phyloP scores from a whole-genome alignment of 768 basidiomycete genomes.

The Lactarius hengduanensis region DNA sequence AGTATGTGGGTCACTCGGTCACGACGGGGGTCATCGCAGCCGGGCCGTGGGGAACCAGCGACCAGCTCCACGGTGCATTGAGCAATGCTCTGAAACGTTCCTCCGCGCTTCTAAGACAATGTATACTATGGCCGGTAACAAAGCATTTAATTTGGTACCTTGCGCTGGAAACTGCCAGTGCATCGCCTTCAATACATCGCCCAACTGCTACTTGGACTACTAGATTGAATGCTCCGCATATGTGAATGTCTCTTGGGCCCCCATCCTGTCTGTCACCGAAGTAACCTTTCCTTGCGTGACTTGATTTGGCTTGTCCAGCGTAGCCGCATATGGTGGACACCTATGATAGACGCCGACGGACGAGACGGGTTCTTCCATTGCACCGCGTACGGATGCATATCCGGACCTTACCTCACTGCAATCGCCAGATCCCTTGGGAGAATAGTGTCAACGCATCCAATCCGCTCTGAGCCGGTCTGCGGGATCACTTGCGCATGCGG shows the following conservation, averaged over 20 bases:
- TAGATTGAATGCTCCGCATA: slow-evolving; percentile 2
- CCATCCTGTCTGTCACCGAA: slow-evolving; percentile 2
- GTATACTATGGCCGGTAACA: background rate
- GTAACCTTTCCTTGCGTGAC: slow-evolving; percentile 17
- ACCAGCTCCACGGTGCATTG: slow-evolving; percentile 1
- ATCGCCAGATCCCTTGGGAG: slow-evolving; percentile 22
- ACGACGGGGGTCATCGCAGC: slow-evolving; percentile 1
- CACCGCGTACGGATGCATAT: slow-evolving; percentile 12
- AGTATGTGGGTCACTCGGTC: slow-evolving; percentile 1
- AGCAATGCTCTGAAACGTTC: slow-evolving; percentile 4
- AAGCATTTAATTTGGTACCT: background rate
- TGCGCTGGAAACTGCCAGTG: background rate
- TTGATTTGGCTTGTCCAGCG: slow-evolving; percentile 11
- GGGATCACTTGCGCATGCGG: slow-evolving; percentile 23
- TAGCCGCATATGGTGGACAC: slow-evolving; percentile 13
- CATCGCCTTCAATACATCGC: slow-evolving; percentile 1
- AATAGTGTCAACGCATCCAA: slow-evolving; percentile 22
- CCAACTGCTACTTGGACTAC: background rate
- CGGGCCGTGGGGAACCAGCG: slow-evolving; percentile 12
- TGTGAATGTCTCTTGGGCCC: slow-evolving; percentile 3
- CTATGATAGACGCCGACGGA: slow-evolving; percentile 1
- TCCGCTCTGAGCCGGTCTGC: slow-evolving; percentile 24
- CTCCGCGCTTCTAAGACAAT: slow-evolving; percentile 13
- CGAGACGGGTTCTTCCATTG: slow-evolving; percentile 23
- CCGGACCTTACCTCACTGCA: slow-evolving; percentile 24